Percentiles rank a stretch among this genome's conserved stretches.
Evolutionary conservation across 1,284 basidiomycete species (phyloP).

Genomic region (Ganoderma resinaceum): DNA sequence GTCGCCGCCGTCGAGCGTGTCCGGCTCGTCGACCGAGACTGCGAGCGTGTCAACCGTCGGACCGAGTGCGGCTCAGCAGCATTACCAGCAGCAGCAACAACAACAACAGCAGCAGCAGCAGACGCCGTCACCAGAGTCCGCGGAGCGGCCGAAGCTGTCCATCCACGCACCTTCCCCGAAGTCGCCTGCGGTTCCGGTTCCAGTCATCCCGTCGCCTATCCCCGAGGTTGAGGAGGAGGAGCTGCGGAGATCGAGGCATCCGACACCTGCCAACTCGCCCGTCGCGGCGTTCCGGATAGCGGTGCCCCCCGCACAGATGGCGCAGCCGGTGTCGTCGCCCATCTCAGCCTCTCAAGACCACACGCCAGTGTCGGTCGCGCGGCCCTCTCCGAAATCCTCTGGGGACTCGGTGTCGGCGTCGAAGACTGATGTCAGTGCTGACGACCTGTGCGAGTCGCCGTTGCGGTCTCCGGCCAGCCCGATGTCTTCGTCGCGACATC

Average conservation of each 20-base stretch:
- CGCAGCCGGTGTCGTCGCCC: constrained; percentile 25
- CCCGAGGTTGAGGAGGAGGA: constrained; percentile 44
- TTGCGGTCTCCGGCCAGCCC: constrained; percentile 20
- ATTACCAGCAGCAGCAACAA: no score
- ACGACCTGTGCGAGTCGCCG: not conserved
- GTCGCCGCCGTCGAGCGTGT: constrained; percentile 38
- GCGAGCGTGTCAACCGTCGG: constrained; percentile 37
- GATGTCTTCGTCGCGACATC: constrained; percentile 33
- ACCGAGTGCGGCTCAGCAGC: constrained; percentile 22
- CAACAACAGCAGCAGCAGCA: constrained; percentile 15
- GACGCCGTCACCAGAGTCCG: not conserved
- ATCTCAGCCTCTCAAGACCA: constrained; percentile 24
- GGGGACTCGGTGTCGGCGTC: constrained; percentile 9
- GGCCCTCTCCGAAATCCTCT: not conserved
- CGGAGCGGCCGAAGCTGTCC: constrained; percentile 20
- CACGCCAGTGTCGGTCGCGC: constrained; percentile 10
- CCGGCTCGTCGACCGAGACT: constrained; percentile 37
- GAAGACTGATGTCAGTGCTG: no score
- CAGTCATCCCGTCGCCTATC: constrained; percentile 41
- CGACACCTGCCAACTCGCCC: constrained; percentile 59
- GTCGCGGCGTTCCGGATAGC: constrained; percentile 43
- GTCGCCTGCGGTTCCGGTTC: constrained; percentile 9
- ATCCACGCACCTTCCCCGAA: constrained; percentile 36
- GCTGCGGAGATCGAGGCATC: constrained; percentile 43
- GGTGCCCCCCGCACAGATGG: constrained; percentile 30